Evolutionary conservation across 768 basidiomycete genomes (phyloP), one percentile per base, ranked within the genome.

Genomic region (Brasilioporus rufonigricans): DNA sequence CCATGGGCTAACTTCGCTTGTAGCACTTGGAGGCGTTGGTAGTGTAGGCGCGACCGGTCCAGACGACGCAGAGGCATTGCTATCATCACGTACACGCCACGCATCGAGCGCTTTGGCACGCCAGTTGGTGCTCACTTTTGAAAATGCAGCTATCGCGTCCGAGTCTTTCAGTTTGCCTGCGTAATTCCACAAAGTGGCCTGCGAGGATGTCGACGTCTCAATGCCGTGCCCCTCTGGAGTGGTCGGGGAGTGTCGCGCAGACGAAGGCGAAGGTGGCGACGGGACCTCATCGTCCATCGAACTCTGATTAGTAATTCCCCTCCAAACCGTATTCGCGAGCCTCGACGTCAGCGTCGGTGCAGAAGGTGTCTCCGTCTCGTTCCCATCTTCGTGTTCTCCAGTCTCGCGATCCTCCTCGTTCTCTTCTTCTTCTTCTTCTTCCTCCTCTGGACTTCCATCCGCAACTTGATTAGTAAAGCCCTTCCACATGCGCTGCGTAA

Each of bases 61-160:
- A 6, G 66, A 32, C 4, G 54, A 19, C 4, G 32, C 33, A 35
- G 62, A 50, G 7, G 52, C 33, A 27, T 48, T 32, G 46, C 50
- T 67, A 31, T 18, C 63, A 43, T 56, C 59, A 36, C 62, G 67
- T 35, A 56, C 62, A 23, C 61, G 49, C 71, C 70, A 73, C 16
- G 66, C 70, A 40, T 62, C 59, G 44, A 71, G 55, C 61, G 85
- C 83, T 59, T 77, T 85, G 19, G 87, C 87, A 19, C 82, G 80
- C 85, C 85, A 88, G 57, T 91, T 91, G 24, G 80, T 86, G 68
- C 88, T 84, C 50, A 80, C 83, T 71, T 89, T 92, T 2, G 90
- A 76, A 16, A 91, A 70, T 1, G 80, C 76, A 13, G 90, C 89
- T 35, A 83, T 76, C 1, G 88, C 73, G 62, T 91, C 87, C 2